A percentile compares a stretch with the other conserved stretches of the same genome.
Evolutionary conservation across 176 grass and related monocot species (phyloP).

Genomic region (Leersia perrieri): DNA sequence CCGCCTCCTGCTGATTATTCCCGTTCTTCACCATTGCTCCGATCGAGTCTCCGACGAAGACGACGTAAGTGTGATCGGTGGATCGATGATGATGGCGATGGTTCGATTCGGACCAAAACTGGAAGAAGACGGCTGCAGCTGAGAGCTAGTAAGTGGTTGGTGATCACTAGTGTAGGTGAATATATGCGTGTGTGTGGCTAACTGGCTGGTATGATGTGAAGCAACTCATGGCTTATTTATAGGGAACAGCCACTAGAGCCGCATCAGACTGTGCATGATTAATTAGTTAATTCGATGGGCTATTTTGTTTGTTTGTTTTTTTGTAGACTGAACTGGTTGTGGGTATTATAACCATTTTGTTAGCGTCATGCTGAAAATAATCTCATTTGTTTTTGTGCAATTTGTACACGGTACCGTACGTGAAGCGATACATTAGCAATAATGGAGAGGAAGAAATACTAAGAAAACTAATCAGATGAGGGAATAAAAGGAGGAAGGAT

Average conservation of each 20-base stretch:
- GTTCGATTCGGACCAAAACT: conserved; percentile 19
- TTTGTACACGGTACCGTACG: background rate
- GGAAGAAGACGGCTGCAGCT: background rate
- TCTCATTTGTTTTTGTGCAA: background rate
- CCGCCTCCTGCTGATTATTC: conserved; percentile 26
- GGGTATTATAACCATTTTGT: conserved; percentile 34
- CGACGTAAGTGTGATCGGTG: background rate
- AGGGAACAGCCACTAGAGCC: background rate
- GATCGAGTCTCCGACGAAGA: too few relatives aligned
- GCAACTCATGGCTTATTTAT: conserved; percentile 52
- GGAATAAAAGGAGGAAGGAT: conserved; percentile 18
- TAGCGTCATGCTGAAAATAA: conserved; percentile 28
- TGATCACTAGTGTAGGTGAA: too few relatives aligned
- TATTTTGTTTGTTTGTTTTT: background rate
- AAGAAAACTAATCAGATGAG: background rate
- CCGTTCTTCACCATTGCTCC: conserved; percentile 57
- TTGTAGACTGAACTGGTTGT: conserved; percentile 21
- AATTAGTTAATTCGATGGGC: background rate
- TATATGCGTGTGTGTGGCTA: conserved; percentile 17
- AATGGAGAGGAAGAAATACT: conserved; percentile 43
- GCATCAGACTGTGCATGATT: background rate
- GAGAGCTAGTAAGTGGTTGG: background rate
- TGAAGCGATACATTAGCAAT: conserved; percentile 20
- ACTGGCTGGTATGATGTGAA: conserved; percentile 31
- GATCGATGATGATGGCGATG: conserved; percentile 23